A percentile compares a stretch with the other conserved stretches of the same genome.
Evolutionary conservation across 768 basidiomycete genomes (phyloP).

Genomic region (Mycena sanguinolenta): DNA sequence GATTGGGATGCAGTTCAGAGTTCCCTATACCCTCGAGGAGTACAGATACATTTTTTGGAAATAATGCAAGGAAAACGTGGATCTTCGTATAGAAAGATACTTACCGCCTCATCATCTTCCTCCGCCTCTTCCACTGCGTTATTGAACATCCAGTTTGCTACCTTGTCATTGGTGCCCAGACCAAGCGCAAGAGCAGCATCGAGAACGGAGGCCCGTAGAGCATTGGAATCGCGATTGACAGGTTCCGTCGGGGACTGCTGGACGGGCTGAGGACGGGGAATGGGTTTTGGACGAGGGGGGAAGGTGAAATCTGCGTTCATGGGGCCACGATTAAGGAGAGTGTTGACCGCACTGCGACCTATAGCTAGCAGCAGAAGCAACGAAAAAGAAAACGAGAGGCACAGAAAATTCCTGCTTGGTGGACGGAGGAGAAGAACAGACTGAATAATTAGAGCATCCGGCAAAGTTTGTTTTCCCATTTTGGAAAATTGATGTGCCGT

Average conservation of each 20-base stretch:
- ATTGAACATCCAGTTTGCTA: conserved; percentile 82
- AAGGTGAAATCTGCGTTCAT: conserved; percentile 53
- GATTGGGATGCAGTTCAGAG: neutral
- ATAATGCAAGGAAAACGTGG: neutral
- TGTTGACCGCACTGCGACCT: conserved; percentile 35
- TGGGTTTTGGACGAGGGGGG: conserved; percentile 43
- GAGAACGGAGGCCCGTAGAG: conserved; percentile 79
- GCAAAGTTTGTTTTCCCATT: neutral
- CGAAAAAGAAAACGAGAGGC: neutral
- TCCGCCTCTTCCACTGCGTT: conserved; percentile 70
- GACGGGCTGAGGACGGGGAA: conserved; percentile 40
- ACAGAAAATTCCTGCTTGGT: neutral
- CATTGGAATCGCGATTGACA: conserved; percentile 64
- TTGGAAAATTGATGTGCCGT: too few species aligned
- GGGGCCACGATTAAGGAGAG: conserved; percentile 17
- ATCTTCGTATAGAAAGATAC: conserved; percentile 32
- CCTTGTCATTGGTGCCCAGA: conserved; percentile 66
- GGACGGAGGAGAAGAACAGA: neutral
- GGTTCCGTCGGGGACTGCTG: conserved; percentile 32
- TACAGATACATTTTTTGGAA: neutral
- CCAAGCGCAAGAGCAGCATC: conserved; percentile 81
- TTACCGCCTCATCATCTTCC: conserved; percentile 54
- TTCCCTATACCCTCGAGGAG: neutral
- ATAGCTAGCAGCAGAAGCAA: neutral
- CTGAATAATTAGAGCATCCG: neutral